Evolutionary conservation across 805 yeast species (phyloP).

Genomic region (Suhomyces faveliae): DNA sequence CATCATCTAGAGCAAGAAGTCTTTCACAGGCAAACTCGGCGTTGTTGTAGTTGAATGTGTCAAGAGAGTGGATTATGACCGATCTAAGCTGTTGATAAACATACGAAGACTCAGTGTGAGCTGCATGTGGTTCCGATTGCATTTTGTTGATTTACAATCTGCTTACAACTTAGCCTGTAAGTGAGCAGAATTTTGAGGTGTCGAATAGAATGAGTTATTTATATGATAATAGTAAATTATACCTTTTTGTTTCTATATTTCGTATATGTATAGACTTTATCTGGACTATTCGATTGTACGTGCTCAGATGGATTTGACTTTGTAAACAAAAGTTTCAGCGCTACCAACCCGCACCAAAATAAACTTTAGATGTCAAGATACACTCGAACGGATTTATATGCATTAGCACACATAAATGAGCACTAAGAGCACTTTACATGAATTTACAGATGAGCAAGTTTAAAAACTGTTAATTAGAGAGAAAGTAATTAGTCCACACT

Average conservation of each 20-base stretch:
- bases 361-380: too few species aligned
- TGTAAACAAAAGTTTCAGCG: not conserved
- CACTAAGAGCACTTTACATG: too few species aligned
- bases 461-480: not conserved
- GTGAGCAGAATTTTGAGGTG: not conserved
- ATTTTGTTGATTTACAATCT: conserved; percentile 4
- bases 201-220: too few species aligned
- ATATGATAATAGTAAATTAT: not conserved
- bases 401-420: too few species aligned
- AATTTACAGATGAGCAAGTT: not conserved
- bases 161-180: not conserved
- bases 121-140: conserved; percentile 12
- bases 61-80: conserved; percentile 66
- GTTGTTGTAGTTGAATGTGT: conserved; percentile 62
- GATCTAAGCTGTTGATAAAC: conserved; percentile 50
- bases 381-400: too few species aligned
- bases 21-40: conserved; percentile 90
- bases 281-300: not conserved
- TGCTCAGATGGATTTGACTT: conserved; percentile 1
- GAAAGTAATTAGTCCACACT: not conserved
- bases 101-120: conserved; percentile 17
- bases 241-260: not conserved
- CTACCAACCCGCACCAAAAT: conserved; percentile 1
- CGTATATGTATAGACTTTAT: not conserved
- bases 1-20: conserved; percentile 59